These are phyloP conservation scores for Metschnikowia vanudenii DNA, from an alignment of 805 yeast genomes.

Conservation along the genomic window DNA sequence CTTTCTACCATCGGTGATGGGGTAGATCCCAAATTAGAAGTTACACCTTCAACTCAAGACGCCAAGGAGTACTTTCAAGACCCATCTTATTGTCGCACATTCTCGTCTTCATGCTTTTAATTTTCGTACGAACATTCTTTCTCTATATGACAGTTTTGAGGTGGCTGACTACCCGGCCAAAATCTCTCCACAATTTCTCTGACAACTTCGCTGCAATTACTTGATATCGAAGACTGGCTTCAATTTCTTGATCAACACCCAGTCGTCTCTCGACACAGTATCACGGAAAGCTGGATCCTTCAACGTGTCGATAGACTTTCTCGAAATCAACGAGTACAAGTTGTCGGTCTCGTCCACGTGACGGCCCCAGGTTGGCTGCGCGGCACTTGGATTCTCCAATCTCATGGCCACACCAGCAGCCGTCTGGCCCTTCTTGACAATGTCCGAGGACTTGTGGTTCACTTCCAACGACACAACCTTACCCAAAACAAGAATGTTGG, in stretches of 20 bases:
- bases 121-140: neutral
- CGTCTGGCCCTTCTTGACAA: slow-evolving; percentile 91
- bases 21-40: too few species aligned
- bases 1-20: too few species aligned
- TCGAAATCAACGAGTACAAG: slow-evolving; percentile 82
- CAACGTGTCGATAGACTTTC: slow-evolving; percentile 93
- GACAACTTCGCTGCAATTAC: slow-evolving; percentile 24
- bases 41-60: too few species aligned
- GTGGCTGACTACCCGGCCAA: neutral
- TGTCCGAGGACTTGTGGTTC: slow-evolving; percentile 79
- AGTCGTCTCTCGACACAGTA: slow-evolving; percentile 90
- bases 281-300: slow-evolving; percentile 98
- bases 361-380: slow-evolving; percentile 98
- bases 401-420: slow-evolving; percentile 99
- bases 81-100: too few species aligned
- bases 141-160: slow-evolving; percentile 1
- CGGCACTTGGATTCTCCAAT: slow-evolving; percentile 86
- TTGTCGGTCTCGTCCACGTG: slow-evolving; percentile 93
- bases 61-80: too few species aligned
- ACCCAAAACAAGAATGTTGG: slow-evolving; percentile 73
- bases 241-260: slow-evolving; percentile 87
- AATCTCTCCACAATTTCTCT: neutral
- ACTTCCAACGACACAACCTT: slow-evolving; percentile 92
- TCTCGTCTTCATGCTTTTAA: neutral
- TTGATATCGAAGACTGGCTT: slow-evolving; percentile 86